phyloP scores from a whole-genome alignment of 345 rosid species.

The Pugionium cornutum region DNA sequence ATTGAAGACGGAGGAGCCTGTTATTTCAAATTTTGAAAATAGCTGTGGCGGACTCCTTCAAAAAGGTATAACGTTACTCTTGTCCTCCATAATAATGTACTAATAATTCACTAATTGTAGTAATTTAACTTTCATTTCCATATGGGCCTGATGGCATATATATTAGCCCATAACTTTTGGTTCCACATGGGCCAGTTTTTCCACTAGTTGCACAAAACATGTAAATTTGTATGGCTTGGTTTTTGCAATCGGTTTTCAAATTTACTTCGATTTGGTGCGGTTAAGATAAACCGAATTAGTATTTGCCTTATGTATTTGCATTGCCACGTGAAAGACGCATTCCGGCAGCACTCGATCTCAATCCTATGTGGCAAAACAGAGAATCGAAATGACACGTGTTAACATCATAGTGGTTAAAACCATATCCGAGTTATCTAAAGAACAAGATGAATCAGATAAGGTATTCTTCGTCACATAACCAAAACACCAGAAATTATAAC shows the following conservation, averaged over 20 bases:
- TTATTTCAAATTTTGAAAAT: slow-evolving; percentile 33
- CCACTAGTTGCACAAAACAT: too few relatives aligned
- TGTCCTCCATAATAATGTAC: slow-evolving; percentile 7
- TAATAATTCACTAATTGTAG: not conserved
- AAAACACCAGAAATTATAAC: slow-evolving; percentile 25
- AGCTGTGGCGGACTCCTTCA: slow-evolving; percentile 14
- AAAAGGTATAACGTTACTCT: slow-evolving; percentile 36
- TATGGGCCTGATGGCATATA: slow-evolving; percentile 17
- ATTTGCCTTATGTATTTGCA: too few relatives aligned
- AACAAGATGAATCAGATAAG: slow-evolving; percentile 46
- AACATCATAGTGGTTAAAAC: slow-evolving; percentile 33
- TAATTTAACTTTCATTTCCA: not conserved
- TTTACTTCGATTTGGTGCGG: not conserved
- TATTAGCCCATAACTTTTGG: not conserved
- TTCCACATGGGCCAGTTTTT: too few relatives aligned
- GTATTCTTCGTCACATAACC: slow-evolving; percentile 36
- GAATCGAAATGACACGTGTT: slow-evolving; percentile 33
- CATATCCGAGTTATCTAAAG: slow-evolving; percentile 56
- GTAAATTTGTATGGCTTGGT: too few relatives aligned
- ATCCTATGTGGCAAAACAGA: slow-evolving; percentile 42
- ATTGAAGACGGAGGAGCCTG: slow-evolving; percentile 34
- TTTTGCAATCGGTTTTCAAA: not conserved
- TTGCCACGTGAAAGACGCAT: slow-evolving; percentile 15
- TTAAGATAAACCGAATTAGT: not conserved
- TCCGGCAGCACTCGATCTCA: slow-evolving; percentile 11